Base-by-base conservation (phyloP, 2,329 filamentous ascomycete species). In the Fusarium irregulare region DNA sequence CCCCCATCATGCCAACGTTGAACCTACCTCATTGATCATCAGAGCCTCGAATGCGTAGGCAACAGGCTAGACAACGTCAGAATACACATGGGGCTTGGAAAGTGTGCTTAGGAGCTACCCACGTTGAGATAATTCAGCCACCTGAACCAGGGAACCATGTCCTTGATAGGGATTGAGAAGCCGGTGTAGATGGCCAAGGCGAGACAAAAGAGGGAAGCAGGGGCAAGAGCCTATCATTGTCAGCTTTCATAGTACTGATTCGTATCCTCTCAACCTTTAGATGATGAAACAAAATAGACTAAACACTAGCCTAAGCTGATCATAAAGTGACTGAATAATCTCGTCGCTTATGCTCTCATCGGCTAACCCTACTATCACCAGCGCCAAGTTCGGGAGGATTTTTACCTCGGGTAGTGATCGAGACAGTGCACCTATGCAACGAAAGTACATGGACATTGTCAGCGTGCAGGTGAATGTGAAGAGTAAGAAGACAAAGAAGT, bases 71-170 rank as follows among this genome's bases (percentile, higher is more conserved):
- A 13, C 7, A 2, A 6, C 2, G 11, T 49, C 8, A 49, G 48
- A 2, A 25, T 7, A 8, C 7, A 18, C 5, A 16, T 9, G 7
- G 21, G 4, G 7, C 7, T 14, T 23, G 7, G 8, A 3, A 7
- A 14, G 3, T 2, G 4, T 23, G 4, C 7, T 4, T 16, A 5
- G 5, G 9, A 9, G 14, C 7, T 10, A 3, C 32, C 16, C 0
- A 49, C 47, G 60, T 91, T 85, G 48, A 91, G 79, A 70, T 89
- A 90, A 63, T 87, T 88, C 63, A 92, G 89, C 89, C 89, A 92
- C 41, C 86, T 80, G 41, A 87, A 87, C 88, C 89, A 92, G 2
- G 84, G 87, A 14, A 87, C 81, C 87, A 88, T 91, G 76, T 78
- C 76, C 5, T 73, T 61, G 1, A 73, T 72, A 3, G 76, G 76